Evolutionary conservation across 1,139 yeast species (phyloP), one percentile per base, ranked within the genome.

Genomic region (Torulaspora pretoriensis): DNA sequence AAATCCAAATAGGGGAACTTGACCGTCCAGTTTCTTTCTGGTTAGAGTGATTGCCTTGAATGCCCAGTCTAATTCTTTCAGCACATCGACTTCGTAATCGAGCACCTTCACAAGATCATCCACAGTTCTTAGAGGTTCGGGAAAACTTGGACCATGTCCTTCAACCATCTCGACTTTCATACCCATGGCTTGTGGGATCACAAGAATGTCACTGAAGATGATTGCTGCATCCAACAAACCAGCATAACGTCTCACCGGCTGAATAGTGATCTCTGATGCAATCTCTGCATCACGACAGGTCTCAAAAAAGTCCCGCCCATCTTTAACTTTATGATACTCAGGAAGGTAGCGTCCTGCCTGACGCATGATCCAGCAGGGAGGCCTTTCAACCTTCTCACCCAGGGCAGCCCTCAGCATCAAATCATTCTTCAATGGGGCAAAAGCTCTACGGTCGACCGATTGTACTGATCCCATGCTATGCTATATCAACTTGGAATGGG

Each of bases 121-220:
- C 3, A 87, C 87, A 1, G 69, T 69, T 63, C 97, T 79, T 57
- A 92, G 72, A 12, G 98, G 99, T 40, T 80, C 81, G 1, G 88
- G 90, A 66, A 92, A 92, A 40, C 83, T 86, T 2, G 99, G 99
- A 1, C 99, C 99, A 51, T 83, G 83, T 41, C 95, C 95, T 51
- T 92, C 98, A 35, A 87, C 72, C 96, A 92, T 92, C 61, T 86
- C 83, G 35, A 92, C 96, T 46, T 78, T 82, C 83, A 90, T 87
- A 14, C 98, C 98, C 90, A 92, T 84, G 5, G 97, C 98, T 69
- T 92, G 98, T 2, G 99, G 99, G 46, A 92, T 85, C 34, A 92
- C 98, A 50, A 92, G 74, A 57, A 92, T 92, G 65, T 92, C 99
- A 61, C 92, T 82, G 69, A 94, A 92, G 50, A 92, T 92, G 57